Evolutionary conservation across 192 early-diverging fungal species (phyloP), one percentile per base, ranked within the genome.

Genomic region (Umbelopsis sp.): DNA sequence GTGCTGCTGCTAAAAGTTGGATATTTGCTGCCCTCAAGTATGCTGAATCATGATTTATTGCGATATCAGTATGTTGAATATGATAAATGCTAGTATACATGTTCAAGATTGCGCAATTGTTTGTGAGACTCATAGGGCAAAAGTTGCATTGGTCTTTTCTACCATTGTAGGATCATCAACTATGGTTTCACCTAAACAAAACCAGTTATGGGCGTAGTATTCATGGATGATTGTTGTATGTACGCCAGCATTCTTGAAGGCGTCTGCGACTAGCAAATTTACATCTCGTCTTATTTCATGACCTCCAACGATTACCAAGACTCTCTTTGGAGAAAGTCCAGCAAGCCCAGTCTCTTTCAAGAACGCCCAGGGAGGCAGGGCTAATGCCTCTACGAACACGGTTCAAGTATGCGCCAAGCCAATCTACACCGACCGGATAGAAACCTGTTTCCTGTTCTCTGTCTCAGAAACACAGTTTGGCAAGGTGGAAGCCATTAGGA

Each of bases 151-250:
- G 4, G 55, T 30, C 12, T 35, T 61, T 61, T 61, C 55, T 1
- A 27, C 35, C 6, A 61, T 30, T 16, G 27, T 37, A 7, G 55
- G 55, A n/a, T 61, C 55, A 33, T n/a, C 55, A n/a, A 61, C 55
- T 15, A 61, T 30, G 16, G 55, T 18, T 16, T 22, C 23, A 27
- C 30, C 30, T 7, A 61, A 25, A 5, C 27, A 61, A 30, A 61
- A 61, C 55, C 55, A 61, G 55, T 61, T 61, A 35, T 61, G 55
- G 10, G 30, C 13, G 18, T 61, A 61, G 12, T 61, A 1, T 35
- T 61, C 55, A 0, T 15, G 21, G 18, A 61, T 35, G 3, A 61
- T 16, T 35, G 55, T 61, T 25, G 55, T 61, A 37, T 61, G 25
- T 12, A n/a, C 27, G 33, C 55, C 55, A 61, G 27, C 55, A 4